Evolutionary conservation across 441 rosid species (phyloP).

Genomic region (Manihot esculenta): DNA sequence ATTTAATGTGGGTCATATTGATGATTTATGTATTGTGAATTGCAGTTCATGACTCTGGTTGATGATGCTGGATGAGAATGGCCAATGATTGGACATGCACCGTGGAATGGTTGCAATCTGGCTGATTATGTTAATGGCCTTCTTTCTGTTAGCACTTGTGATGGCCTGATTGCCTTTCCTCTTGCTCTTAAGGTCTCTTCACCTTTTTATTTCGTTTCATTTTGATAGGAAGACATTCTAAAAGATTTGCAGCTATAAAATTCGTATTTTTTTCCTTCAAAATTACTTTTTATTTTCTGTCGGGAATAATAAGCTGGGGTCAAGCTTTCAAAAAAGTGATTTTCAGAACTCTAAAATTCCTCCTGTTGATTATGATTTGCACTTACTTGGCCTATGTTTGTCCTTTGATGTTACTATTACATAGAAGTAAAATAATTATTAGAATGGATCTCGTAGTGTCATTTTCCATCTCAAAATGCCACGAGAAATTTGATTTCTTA

Average conservation of each 20-base stretch:
- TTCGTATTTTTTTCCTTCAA: neutral
- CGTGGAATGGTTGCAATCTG: too few species aligned
- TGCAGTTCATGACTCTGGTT: slow-evolving; percentile 79
- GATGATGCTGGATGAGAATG: slow-evolving; percentile 92
- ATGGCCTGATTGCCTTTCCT: slow-evolving; percentile 80
- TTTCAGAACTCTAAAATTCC: too few species aligned
- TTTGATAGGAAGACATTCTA: neutral
- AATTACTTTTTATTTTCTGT: neutral
- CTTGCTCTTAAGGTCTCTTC: slow-evolving; percentile 68
- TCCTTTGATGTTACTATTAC: too few species aligned
- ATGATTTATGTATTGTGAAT: neutral
- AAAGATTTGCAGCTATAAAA: neutral
- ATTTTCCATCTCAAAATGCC: too few species aligned
- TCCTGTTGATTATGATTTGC: slow-evolving; percentile 49
- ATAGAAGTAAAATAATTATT: too few species aligned
- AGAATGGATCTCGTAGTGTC: too few species aligned
- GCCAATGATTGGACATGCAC: too few species aligned
- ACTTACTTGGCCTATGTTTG: neutral
- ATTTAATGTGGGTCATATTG: too few species aligned
- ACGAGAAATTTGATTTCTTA: too few species aligned
- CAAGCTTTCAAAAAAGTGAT: slow-evolving; percentile 62
- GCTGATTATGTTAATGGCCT: too few species aligned
- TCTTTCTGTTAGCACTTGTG: too few species aligned
- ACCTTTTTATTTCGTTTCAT: neutral
- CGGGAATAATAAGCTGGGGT: slow-evolving; percentile 45